phyloP scores from a whole-genome alignment of 129 eudicot species.

The Artemisia tridentata region DNA sequence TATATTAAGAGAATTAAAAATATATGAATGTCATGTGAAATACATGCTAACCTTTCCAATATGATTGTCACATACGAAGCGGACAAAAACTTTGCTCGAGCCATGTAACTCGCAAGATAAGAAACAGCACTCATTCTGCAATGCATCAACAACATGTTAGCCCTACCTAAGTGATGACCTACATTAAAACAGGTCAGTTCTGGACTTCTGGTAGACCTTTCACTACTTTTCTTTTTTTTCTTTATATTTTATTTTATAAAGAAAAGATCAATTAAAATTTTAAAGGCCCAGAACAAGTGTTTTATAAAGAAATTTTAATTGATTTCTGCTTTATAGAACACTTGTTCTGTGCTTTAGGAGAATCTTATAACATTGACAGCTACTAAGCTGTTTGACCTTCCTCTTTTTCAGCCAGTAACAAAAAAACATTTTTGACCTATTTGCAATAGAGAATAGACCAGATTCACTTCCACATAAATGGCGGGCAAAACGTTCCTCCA shows the following conservation, averaged over 20 bases:
- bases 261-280: no score
- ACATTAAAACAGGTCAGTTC: neutral
- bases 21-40: neutral
- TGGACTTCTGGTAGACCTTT: neutral
- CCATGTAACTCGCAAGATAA: conserved; percentile 84
- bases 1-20: neutral
- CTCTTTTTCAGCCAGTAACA: no score
- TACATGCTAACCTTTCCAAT: conserved; percentile 58
- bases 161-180: neutral
- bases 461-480: neutral
- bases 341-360: no score
- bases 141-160: conserved; percentile 22
- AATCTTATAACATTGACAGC: no score
- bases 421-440: neutral
- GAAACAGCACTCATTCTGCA: conserved; percentile 97
- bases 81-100: conserved; percentile 81
- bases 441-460: neutral
- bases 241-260: neutral
- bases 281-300: no score
- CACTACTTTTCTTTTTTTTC: neutral
- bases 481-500: neutral
- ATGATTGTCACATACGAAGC: conserved; percentile 39
- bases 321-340: no score
- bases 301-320: no score
- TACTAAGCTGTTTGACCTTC: no score